Evolutionary conservation across 1,284 basidiomycete genomes (phyloP).

Genomic region (Paramarasmius palmivorus): DNA sequence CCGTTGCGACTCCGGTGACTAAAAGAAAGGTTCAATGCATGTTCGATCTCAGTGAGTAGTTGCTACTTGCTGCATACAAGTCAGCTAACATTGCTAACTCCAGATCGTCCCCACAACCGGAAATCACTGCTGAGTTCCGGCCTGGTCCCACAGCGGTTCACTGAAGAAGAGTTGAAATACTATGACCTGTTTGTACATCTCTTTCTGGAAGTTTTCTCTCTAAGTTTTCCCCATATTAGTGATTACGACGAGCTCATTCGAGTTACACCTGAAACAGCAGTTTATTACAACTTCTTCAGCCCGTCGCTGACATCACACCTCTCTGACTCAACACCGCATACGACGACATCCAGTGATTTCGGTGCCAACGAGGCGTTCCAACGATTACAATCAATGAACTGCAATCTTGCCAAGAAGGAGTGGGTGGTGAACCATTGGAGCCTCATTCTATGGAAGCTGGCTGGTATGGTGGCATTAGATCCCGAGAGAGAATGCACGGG

Average conservation of each 20-base stretch:
- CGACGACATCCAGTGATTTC: slow-evolving; percentile 28
- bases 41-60: slow-evolving; percentile 50
- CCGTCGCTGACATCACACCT: slow-evolving; percentile 19
- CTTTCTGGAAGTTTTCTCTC: slow-evolving; percentile 10
- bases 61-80: neutral
- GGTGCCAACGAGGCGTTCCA: slow-evolving; percentile 56
- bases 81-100: slow-evolving; percentile 8
- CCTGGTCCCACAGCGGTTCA: slow-evolving; percentile 59
- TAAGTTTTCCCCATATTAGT: slow-evolving; percentile 34
- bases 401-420: slow-evolving; percentile 59
- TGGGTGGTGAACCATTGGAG: slow-evolving; percentile 96
- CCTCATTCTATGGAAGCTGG: slow-evolving; percentile 93
- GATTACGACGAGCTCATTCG: slow-evolving; percentile 54
- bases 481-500: slow-evolving; percentile 57
- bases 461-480: slow-evolving; percentile 76
- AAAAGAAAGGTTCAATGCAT: slow-evolving; percentile 19
- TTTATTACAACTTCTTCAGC: slow-evolving; percentile 66
- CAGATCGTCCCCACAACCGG: slow-evolving; percentile 43
- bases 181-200: slow-evolving; percentile 62
- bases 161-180: slow-evolving; percentile 46
- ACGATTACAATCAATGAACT: slow-evolving; percentile 53
- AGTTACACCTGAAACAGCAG: slow-evolving; percentile 59
- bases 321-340: slow-evolving; percentile 21
- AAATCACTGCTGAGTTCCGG: slow-evolving; percentile 49
- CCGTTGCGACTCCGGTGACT: slow-evolving; percentile 5